Conservation (phyloP, 2,329 filamentous ascomycete genomes). For the Arthroderma uncinatum region DNA sequence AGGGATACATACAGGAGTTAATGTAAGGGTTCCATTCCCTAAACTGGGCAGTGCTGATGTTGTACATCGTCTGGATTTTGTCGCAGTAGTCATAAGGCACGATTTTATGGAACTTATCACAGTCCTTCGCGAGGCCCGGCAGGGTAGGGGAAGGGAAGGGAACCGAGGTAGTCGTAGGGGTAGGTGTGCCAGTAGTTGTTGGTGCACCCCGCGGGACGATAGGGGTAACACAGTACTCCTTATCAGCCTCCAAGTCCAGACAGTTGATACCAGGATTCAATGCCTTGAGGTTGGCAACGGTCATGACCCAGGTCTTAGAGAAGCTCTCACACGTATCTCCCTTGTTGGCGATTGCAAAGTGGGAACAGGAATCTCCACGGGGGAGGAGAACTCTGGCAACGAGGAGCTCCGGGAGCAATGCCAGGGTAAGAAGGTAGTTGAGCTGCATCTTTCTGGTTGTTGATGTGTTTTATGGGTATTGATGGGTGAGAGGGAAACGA, state of each 20-base stretch:
- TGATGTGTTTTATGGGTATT: not conserved
- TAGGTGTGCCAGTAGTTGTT: not conserved
- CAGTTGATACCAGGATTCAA: slow-evolving; percentile 22
- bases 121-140: slow-evolving; percentile 2
- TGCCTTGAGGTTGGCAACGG: slow-evolving; percentile 16
- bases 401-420: not conserved
- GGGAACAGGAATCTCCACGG: not conserved
- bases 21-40: not conserved
- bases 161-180: not conserved
- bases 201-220: not conserved
- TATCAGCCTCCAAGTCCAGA: slow-evolving; percentile 13
- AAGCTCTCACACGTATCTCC: slow-evolving; percentile 23
- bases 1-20: not conserved
- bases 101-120: slow-evolving; percentile 4
- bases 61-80: not conserved
- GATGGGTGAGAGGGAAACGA: not conserved
- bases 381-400: not conserved
- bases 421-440: not conserved
- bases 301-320: slow-evolving; percentile 18
- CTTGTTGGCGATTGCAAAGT: slow-evolving; percentile 6
- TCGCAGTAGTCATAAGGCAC: not conserved
- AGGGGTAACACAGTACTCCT: not conserved
- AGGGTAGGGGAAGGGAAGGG: slow-evolving; percentile 7
- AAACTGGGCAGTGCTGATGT: not conserved
- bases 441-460: not conserved